phyloP scores from a whole-genome alignment of 2,329 filamentous ascomycete genomes.

The Apiospora arundinis region DNA sequence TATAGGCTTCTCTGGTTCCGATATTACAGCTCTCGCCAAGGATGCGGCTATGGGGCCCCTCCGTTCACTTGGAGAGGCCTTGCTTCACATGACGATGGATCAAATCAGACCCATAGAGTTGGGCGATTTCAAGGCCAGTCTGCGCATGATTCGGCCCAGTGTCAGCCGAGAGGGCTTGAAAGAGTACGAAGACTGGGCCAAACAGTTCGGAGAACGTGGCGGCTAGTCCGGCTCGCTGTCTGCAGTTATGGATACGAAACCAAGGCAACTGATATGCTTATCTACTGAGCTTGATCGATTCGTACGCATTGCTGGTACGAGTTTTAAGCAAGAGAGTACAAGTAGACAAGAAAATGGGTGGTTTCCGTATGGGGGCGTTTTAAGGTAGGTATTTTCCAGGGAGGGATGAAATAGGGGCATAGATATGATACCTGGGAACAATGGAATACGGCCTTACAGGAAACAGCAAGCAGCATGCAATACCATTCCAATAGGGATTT shows the following conservation, averaged over 20 bases:
- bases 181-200: constrained; percentile 93
- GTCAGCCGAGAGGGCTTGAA: constrained; percentile 85
- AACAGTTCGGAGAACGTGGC: constrained; percentile 89
- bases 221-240: constrained; percentile 57
- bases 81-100: constrained; percentile 92
- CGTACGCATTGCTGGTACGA: not conserved
- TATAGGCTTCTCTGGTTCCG: constrained; percentile 93
- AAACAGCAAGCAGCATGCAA: not conserved
- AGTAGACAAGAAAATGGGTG: not conserved
- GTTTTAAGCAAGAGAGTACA: not conserved
- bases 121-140: constrained; percentile 82
- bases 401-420: not conserved
- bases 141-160: constrained; percentile 85
- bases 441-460: not conserved
- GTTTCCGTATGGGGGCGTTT: not conserved
- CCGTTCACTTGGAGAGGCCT: constrained; percentile 84
- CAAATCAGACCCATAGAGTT: constrained; percentile 88
- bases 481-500: not conserved
- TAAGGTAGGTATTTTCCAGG: not conserved
- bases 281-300: not conserved
- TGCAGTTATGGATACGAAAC: not conserved
- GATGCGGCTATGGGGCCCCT: constrained; percentile 98
- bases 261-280: not conserved
- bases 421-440: constrained; percentile 8
- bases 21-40: constrained; percentile 95